Percentiles rank a stretch among this genome's conserved stretches.
phyloP scores from a whole-genome alignment of 2,329 filamentous ascomycete species.

The Verticillium albo-atrum region DNA sequence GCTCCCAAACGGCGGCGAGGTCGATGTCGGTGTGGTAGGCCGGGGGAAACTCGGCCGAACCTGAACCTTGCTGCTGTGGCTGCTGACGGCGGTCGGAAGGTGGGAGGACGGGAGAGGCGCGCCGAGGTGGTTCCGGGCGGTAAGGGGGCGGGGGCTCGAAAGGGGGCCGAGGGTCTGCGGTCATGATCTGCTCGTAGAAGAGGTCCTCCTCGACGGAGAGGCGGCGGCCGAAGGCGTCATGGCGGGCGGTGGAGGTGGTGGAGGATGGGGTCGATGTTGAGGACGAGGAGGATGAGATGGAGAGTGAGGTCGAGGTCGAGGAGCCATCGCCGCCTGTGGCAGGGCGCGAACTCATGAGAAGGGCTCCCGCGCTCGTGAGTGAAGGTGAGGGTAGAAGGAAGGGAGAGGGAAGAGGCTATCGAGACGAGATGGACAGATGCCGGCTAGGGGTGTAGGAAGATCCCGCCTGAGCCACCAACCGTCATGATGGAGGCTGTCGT shows the following conservation, averaged over 20 bases:
- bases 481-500: background rate
- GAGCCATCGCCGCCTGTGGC: constrained; percentile 13
- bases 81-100: constrained; percentile 1
- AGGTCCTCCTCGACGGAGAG: constrained; percentile 53
- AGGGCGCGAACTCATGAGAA: background rate
- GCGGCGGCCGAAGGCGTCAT: background rate
- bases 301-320: constrained; percentile 18
- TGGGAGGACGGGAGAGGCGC: background rate
- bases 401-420: background rate
- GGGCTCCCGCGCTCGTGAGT: background rate
- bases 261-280: background rate
- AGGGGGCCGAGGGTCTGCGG: constrained; percentile 33
- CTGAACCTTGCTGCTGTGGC: background rate
- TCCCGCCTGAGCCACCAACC: background rate
- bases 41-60: constrained; percentile 42
- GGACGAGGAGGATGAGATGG: background rate
- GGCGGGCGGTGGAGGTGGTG: background rate
- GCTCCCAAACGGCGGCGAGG: constrained; percentile 52
- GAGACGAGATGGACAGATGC: background rate
- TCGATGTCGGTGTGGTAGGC: constrained; percentile 52
- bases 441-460: background rate
- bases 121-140: background rate
- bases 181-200: constrained; percentile 49
- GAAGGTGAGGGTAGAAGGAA: background rate
- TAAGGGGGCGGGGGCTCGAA: constrained; percentile 42